Evolutionary conservation across 139 green algal species (phyloP), one percentile per base, ranked within the genome.

Genomic region (Marvania coccoides): DNA sequence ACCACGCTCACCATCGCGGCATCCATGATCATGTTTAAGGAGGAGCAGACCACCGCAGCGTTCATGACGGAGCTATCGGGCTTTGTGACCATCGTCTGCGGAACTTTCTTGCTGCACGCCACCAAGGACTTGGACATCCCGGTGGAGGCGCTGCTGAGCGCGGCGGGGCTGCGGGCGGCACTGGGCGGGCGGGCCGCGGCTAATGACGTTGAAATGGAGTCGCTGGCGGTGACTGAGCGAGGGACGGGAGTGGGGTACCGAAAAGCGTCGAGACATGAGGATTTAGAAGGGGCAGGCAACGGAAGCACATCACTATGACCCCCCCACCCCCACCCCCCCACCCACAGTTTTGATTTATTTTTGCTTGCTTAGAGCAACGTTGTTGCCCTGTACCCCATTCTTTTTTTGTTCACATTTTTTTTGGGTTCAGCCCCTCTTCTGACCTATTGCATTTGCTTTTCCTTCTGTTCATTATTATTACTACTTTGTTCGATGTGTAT

Each of bases 61-160:
- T 81, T 96, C 4, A 37, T 79, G 3, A 93, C 77, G 2, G 81
- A 97, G 78, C 46, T 76, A 1, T 91, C 80, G 42, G 93, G 93
- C 2, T 98, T 98, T 75, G 60, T 95, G 0, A 97, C 88, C n/a
- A 96, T 98, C 28, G 72, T 98, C 2, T 79, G 69, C 40, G 93
- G 94, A 38, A 96, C 89, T 13, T 93, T 96, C 71, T 61, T 98
- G 67, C 81, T 98, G 61, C 91, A 98, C 62, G 75, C 81, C 31
- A 97, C 93, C 6, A 90, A 82, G 48, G 87, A 95, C 66, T 39
- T 92, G 48, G 85, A 90, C 42, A 59, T 87, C 4, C 47, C 67
- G 10, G 13, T 70, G 13, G 64, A 29, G 1, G 14, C 31, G 34
- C 59, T 19, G 34, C 36, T 12, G n/a, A 42, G 23, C n/a, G 31